A percentile compares a stretch with the other conserved stretches of the same genome.
Conservation (phyloP, 352 stramenopile genomes). For the Phytophthora europaea region DNA sequence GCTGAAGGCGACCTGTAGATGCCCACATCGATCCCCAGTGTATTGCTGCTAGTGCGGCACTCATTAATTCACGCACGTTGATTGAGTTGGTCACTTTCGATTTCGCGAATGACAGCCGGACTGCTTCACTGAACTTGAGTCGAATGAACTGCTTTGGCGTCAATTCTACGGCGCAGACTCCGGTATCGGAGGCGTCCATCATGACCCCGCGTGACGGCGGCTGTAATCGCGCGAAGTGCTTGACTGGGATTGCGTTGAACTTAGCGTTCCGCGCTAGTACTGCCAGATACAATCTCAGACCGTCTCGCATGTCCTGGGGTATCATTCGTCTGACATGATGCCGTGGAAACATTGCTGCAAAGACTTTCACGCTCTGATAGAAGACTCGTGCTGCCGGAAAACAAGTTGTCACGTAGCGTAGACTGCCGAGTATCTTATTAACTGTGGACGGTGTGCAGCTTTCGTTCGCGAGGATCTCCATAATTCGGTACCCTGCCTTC, state of each 20-base stretch:
- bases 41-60: neutral
- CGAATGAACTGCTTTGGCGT: neutral
- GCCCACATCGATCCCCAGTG: slow-evolving; percentile 7
- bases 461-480: neutral
- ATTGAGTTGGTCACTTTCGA: slow-evolving; percentile 3
- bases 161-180: slow-evolving; percentile 1
- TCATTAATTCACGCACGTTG: slow-evolving; percentile 15
- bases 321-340: neutral
- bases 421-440: slow-evolving; percentile 7
- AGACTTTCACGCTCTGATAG: slow-evolving; percentile 12
- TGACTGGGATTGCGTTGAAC: slow-evolving; percentile 17
- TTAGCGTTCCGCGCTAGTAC: neutral
- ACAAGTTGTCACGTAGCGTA: slow-evolving; percentile 17
- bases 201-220: neutral
- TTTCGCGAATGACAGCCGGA: too few species aligned
- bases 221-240: slow-evolving; percentile 2
- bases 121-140: neutral
- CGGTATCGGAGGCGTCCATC: slow-evolving; percentile 22
- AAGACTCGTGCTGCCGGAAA: slow-evolving; percentile 14
- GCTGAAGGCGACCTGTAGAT: neutral
- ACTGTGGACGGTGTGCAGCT: neutral
- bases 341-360: slow-evolving; percentile 1
- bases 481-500: neutral
- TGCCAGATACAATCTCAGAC: slow-evolving; percentile 13
- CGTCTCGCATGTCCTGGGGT: neutral